Base-by-base conservation (phyloP, 1,284 basidiomycete species). In the Pseudomicrostroma phylloplanum region DNA sequence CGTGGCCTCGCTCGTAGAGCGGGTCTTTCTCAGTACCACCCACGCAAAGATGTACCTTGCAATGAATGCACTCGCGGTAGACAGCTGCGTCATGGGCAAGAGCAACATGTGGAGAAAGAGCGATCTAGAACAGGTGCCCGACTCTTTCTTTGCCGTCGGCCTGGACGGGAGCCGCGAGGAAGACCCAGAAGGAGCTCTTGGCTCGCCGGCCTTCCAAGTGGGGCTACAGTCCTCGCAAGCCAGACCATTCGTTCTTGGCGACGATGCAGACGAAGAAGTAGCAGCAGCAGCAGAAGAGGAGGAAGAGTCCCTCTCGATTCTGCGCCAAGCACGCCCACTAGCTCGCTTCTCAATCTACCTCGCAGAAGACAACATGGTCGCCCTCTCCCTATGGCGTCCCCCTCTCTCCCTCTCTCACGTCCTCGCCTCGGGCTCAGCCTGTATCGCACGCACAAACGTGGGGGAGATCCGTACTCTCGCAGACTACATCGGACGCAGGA, bases 21-120 rank as follows among this genome's bases (percentile, higher is more conserved):
- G 91, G 64, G 91, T 90, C 0, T 99, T 96, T 78, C 82, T 99
- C 57, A 96, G 94, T 78, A 94, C 92, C 4, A 96, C 92, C 58
- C 96, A 98, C 76, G 94, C 94, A 15, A 97, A 96, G 80, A 98
- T 98, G 94, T 99, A 99, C 76, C 84, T 97, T 59, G 92, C 92
- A 9, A 91, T 99, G 79, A 96, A 96, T 80, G 83, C 74, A 0
- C 82, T 89, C 55, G 88, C 87, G 4, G 81, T 96, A 61, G 96
- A 96, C 59, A 94, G 91, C 0, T 99, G 96, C 79, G 91, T 98
- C 13, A 89, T 97, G 69, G 96, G 96, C 68, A 99, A 99, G 81
- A 93, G 91, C 61, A 93, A 92, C 80, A 80, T 99, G 66, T 98
- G 93, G 81, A 88, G 91, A 55, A 89, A 91, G 59, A 89, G 90